Conservation (phyloP, 345 rosid species). For the Pseudoturritis turrita region DNA sequence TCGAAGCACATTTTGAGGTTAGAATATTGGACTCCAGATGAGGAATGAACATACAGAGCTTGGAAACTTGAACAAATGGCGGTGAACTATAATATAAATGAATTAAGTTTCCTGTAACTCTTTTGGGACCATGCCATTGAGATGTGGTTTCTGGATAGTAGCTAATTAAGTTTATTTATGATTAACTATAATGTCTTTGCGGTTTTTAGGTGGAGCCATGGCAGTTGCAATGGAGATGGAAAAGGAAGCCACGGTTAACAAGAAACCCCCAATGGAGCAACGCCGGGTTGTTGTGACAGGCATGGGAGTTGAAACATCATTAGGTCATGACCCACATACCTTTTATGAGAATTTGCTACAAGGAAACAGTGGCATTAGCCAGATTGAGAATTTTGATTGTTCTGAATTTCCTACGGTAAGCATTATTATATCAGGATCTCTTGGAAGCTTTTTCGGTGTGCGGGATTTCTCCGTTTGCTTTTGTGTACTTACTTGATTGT, state of each 20-base stretch:
- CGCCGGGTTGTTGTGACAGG: constrained; percentile 95
- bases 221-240: constrained; percentile 63
- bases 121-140: not conserved
- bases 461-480: not conserved
- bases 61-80: not conserved
- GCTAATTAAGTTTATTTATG: not conserved
- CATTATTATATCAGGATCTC: constrained; percentile 16
- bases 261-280: constrained; percentile 59
- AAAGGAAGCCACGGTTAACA: constrained; percentile 45
- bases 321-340: constrained; percentile 74
- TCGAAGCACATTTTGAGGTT: not conserved
- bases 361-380: constrained; percentile 85
- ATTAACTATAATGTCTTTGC: not conserved
- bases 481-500: not conserved
- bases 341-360: constrained; percentile 83
- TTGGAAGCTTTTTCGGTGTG: constrained; percentile 12
- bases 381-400: constrained; percentile 86
- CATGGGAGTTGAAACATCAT: constrained; percentile 82
- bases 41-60: not conserved
- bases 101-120: not conserved
- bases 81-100: not conserved
- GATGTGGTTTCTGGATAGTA: constrained; percentile 7
- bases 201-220: constrained; percentile 54
- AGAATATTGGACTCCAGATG: not conserved
- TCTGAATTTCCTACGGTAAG: constrained; percentile 71